Percentiles rank a stretch among this genome's conserved stretches.
phyloP scores from a whole-genome alignment of 2,329 filamentous ascomycete species.

The Phyllosticta paracitricarpa region DNA sequence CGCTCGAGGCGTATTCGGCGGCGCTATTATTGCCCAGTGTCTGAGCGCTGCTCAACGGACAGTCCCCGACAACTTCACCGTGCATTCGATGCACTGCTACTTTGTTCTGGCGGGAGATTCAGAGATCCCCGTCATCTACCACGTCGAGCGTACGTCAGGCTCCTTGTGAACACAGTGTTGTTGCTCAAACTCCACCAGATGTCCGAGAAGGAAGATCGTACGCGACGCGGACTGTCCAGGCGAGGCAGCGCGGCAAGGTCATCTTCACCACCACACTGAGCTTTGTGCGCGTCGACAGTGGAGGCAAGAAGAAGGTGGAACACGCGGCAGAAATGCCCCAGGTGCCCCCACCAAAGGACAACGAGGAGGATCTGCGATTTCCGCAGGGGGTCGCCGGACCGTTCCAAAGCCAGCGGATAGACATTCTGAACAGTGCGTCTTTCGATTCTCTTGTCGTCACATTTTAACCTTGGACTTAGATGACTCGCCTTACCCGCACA shows the following conservation, averaged over 20 bases:
- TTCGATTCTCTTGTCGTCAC: neutral
- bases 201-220: conserved; percentile 86
- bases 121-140: conserved; percentile 80
- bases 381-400: conserved; percentile 34
- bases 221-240: conserved; percentile 91
- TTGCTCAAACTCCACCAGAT: conserved; percentile 28
- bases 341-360: conserved; percentile 35
- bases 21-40: conserved; percentile 85
- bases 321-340: conserved; percentile 52
- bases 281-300: conserved; percentile 61
- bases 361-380: conserved; percentile 23
- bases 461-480: conserved; percentile 19
- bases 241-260: conserved; percentile 72
- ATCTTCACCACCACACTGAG: conserved; percentile 96
- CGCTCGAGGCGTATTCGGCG: conserved; percentile 88
- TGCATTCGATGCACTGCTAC: conserved; percentile 98
- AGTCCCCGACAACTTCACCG: conserved; percentile 66
- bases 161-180: neutral
- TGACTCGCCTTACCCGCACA: conserved; percentile 44
- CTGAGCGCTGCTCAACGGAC: conserved; percentile 82
- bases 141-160: conserved; percentile 56
- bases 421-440: conserved; percentile 44
- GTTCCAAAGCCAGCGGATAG: conserved; percentile 48
- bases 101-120: conserved; percentile 86
- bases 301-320: conserved; percentile 46